Percentiles rank a stretch among this genome's conserved stretches.
Evolutionary conservation across 1,284 basidiomycete species (phyloP).

Genomic region (Naganishia albida): DNA sequence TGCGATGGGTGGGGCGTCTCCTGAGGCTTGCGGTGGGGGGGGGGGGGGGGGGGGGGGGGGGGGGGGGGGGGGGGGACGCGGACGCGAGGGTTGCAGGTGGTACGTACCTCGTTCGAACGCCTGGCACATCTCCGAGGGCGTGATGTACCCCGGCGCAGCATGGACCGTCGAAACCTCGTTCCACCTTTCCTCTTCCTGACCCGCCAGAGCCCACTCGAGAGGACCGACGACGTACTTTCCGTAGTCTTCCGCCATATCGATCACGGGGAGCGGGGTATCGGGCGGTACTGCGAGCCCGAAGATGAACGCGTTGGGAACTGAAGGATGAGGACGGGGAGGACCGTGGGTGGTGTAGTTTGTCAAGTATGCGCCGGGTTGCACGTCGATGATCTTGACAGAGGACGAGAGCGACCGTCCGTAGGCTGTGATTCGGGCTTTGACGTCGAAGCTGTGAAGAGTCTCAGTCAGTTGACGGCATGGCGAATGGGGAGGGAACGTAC

Average conservation of each 20-base stretch:
- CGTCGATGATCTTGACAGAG: constrained; percentile 6
- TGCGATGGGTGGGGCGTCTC: no score
- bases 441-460: background rate
- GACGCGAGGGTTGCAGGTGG: background rate
- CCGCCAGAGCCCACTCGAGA: constrained; percentile 9
- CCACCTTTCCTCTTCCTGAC: constrained; percentile 1
- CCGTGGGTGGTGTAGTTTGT: constrained; percentile 10
- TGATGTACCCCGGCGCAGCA: constrained; percentile 12
- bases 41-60: no score
- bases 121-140: background rate
- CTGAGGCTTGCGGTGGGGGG: no score
- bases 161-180: constrained; percentile 2
- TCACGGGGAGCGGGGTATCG: background rate
- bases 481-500: constrained; percentile 2
- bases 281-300: constrained; percentile 50
- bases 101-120: background rate
- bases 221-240: constrained; percentile 22
- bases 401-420: background rate
- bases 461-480: background rate
- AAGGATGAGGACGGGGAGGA: background rate
- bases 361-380: constrained; percentile 21
- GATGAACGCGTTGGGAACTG: constrained; percentile 36
- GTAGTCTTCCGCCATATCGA: constrained; percentile 19
- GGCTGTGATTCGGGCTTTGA: constrained; percentile 4
- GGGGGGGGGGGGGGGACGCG: background rate